Percentiles rank a stretch among this genome's conserved stretches.
These are phyloP conservation scores for Soucietia sequanensis DNA, from an alignment of 805 yeast genomes.

Conservation along the genomic window DNA sequence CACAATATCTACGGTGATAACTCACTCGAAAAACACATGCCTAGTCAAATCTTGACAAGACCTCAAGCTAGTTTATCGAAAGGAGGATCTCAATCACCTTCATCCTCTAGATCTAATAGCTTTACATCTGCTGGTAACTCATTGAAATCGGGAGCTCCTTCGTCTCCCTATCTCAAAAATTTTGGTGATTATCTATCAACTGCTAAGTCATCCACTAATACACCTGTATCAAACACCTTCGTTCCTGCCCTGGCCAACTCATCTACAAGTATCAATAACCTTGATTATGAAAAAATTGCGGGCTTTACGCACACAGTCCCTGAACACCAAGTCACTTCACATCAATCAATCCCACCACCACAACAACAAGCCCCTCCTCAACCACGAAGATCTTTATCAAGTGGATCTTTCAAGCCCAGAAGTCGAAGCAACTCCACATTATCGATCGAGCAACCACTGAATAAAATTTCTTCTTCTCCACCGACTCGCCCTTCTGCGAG, in stretches of 20 bases:
- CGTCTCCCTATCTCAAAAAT: constrained; percentile 26
- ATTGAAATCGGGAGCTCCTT: constrained; percentile 1
- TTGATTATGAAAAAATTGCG: no score
- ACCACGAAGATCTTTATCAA: constrained; percentile 1
- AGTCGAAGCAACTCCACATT: constrained; percentile 1
- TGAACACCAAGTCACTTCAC: not conserved
- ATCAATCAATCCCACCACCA: not conserved
- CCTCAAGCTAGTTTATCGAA: constrained; percentile 19
- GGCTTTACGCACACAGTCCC: no score
- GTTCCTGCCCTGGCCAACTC: not conserved
- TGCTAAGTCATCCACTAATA: constrained; percentile 17
- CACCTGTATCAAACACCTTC: constrained; percentile 19
- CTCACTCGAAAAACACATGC: constrained; percentile 14
- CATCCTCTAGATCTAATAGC: constrained; percentile 4
- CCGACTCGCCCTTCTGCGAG: constrained; percentile 1
- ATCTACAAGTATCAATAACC: not conserved
- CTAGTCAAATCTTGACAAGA: constrained; percentile 10
- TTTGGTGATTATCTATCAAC: constrained; percentile 30
- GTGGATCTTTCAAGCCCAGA: not conserved
- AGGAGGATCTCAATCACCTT: constrained; percentile 8
- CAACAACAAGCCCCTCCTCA: constrained; percentile 6
- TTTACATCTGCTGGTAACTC: not conserved
- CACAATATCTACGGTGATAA: constrained; percentile 27
- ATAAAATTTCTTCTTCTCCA: not conserved
- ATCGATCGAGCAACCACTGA: constrained; percentile 1